Evolutionary conservation across 2,329 filamentous ascomycete genomes (phyloP).

Genomic region (Fusarium pininemorale): DNA sequence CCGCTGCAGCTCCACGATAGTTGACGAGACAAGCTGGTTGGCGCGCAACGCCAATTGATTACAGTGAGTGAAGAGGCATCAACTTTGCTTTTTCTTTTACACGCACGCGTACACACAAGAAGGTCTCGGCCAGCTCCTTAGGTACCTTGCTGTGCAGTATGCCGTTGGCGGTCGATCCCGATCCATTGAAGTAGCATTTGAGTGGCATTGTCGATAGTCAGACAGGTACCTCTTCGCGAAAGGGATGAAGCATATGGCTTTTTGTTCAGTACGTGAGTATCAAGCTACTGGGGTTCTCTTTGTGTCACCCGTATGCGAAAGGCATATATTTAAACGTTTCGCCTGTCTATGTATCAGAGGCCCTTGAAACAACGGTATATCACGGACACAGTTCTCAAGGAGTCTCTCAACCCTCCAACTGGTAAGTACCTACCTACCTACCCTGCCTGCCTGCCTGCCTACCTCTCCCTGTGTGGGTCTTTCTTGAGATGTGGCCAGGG

Average conservation of each 20-base stretch:
- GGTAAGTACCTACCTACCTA: neutral
- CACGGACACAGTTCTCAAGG: neutral
- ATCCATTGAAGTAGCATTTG: slow-evolving; percentile 5
- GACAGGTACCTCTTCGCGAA: neutral
- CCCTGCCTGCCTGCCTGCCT: neutral
- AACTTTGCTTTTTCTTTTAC: slow-evolving; percentile 27
- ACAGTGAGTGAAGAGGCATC: neutral
- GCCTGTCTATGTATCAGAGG: neutral
- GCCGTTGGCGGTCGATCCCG: slow-evolving; percentile 27
- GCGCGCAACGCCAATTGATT: slow-evolving; percentile 26
- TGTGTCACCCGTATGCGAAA: neutral
- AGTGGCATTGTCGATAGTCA: neutral
- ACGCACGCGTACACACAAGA: neutral
- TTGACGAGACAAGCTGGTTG: slow-evolving; percentile 28
- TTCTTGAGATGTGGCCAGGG: slow-evolving; percentile 1
- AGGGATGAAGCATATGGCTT: neutral
- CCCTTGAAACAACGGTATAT: slow-evolving; percentile 8
- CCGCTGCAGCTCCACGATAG: slow-evolving; percentile 22
- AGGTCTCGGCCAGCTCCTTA: slow-evolving; percentile 16
- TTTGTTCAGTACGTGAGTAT: neutral
- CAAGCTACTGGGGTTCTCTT: neutral
- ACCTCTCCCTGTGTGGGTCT: slow-evolving; percentile 2
- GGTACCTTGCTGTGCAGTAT: slow-evolving; percentile 7
- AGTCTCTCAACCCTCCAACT: neutral
- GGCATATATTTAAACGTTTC: neutral